Conservation (phyloP, 208 protist genomes). For the Porcisia hertigi region DNA sequence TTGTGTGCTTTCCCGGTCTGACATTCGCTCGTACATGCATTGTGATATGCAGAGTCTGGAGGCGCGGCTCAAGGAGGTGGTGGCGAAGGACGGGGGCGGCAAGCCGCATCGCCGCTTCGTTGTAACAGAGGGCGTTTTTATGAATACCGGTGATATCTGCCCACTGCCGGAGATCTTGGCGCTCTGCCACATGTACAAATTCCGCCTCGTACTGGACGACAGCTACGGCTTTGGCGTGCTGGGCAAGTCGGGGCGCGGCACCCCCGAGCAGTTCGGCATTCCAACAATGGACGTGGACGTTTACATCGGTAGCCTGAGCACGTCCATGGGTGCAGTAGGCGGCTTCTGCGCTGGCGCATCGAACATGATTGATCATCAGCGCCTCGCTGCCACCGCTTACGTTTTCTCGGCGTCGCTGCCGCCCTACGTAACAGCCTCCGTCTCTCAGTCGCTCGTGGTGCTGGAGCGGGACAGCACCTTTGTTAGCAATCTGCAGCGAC, state of each 20-base stretch:
- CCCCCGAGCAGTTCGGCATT: conserved; percentile 93
- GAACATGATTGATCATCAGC: conserved; percentile 94
- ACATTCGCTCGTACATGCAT: conserved; percentile 91
- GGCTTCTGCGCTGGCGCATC: conserved; percentile 94
- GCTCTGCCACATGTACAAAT: conserved; percentile 95
- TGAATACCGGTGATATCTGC: conserved; percentile 88
- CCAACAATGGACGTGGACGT: conserved; percentile 80
- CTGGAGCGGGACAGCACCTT: conserved; percentile 61
- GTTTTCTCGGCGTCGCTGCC: conserved; percentile 97
- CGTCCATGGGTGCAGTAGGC: conserved; percentile 89
- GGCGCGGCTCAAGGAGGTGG: conserved; percentile 71
- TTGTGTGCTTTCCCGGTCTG: conserved; percentile 84
- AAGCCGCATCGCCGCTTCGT: conserved; percentile 92
- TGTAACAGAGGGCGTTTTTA: conserved; percentile 96
- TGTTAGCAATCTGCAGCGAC: conserved; percentile 42
- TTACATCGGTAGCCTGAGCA: conserved; percentile 89
- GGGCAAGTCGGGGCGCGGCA: conserved; percentile 94
- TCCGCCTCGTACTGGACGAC: conserved; percentile 97
- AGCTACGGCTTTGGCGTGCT: conserved; percentile 94
- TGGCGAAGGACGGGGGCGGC: conserved; percentile 49
- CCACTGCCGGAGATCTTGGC: conserved; percentile 87
- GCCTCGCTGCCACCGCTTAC: conserved; percentile 93
- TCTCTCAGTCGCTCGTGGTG: conserved; percentile 71
- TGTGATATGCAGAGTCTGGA: conserved; percentile 96
- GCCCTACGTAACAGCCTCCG: conserved; percentile 90